phyloP scores from a whole-genome alignment of 768 basidiomycete species.

The Sporobolomyces pararoseus region DNA sequence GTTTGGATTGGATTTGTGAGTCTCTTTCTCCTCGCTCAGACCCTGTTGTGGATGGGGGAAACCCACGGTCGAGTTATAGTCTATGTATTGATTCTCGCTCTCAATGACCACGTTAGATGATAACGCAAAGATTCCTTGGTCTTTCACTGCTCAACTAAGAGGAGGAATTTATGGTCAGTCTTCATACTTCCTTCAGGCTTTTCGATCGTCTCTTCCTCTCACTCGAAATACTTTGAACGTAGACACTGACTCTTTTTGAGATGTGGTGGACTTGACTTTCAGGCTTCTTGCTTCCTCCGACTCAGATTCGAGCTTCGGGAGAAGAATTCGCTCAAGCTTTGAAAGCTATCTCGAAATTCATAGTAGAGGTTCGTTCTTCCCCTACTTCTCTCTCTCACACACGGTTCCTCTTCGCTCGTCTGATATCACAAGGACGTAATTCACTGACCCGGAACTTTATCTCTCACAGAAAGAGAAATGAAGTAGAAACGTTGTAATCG shows the following conservation, averaged over 20 bases:
- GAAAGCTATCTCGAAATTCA: conserved; percentile 65
- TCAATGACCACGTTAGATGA: too few species aligned
- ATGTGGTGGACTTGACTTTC: too few species aligned
- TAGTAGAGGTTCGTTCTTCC: conserved; percentile 46
- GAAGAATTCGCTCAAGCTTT: conserved; percentile 69
- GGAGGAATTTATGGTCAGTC: conserved; percentile 61
- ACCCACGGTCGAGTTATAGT: too few species aligned
- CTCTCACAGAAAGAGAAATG: too few species aligned
- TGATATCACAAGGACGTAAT: too few species aligned
- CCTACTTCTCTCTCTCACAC: background rate
- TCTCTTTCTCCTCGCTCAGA: background rate
- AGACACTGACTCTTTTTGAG: too few species aligned
- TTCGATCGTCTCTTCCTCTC: too few species aligned
- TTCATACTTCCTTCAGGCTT: background rate
- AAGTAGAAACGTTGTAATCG: too few species aligned
- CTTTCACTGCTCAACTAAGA: conserved; percentile 63
- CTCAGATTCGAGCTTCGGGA: conserved; percentile 71
- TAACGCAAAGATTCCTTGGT: conserved; percentile 57
- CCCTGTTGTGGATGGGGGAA: too few species aligned
- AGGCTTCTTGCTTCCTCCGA: conserved; percentile 65
- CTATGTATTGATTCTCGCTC: too few species aligned
- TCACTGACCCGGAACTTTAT: too few species aligned
- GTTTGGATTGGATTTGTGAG: conserved; percentile 30
- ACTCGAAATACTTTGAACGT: too few species aligned
- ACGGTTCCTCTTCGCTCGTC: background rate